Evolutionary conservation across 1,284 basidiomycete species (phyloP).

Genomic region (Apiotrichum gracile): DNA sequence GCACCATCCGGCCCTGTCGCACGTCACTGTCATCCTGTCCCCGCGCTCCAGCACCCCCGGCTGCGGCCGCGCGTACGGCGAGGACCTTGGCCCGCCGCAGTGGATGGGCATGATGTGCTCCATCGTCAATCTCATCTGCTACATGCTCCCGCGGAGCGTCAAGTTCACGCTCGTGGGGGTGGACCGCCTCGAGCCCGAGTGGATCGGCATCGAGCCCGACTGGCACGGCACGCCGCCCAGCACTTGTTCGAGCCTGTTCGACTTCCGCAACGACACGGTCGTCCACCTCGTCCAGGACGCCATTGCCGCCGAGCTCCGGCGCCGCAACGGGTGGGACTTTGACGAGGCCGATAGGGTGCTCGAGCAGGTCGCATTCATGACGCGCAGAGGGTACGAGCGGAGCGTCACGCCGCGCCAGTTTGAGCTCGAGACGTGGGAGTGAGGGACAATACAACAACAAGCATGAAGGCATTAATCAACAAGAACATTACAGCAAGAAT

Average conservation of each 20-base stretch:
- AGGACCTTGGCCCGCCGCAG: background rate
- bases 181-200: conserved; percentile 1
- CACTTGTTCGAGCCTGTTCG: background rate
- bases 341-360: background rate
- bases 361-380: background rate
- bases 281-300: background rate
- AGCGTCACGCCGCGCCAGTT: conserved; percentile 1
- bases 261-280: background rate
- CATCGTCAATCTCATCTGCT: conserved; percentile 1
- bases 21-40: background rate
- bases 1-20: background rate
- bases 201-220: conserved; percentile 2
- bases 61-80: background rate
- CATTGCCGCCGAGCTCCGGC: background rate
- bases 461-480: too few relatives aligned
- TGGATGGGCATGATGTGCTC: conserved; percentile 5
- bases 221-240: background rate
- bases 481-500: too few relatives aligned
- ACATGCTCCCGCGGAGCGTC: background rate
- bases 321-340: background rate
- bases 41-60: background rate
- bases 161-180: conserved; percentile 7
- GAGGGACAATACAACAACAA: too few relatives aligned
- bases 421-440: conserved; percentile 9
- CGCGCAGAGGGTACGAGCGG: conserved; percentile 1